These are phyloP conservation scores for Phaeophleospora eucalypticola DNA, from an alignment of 2,329 filamentous ascomycete species.

Conservation along the genomic window DNA sequence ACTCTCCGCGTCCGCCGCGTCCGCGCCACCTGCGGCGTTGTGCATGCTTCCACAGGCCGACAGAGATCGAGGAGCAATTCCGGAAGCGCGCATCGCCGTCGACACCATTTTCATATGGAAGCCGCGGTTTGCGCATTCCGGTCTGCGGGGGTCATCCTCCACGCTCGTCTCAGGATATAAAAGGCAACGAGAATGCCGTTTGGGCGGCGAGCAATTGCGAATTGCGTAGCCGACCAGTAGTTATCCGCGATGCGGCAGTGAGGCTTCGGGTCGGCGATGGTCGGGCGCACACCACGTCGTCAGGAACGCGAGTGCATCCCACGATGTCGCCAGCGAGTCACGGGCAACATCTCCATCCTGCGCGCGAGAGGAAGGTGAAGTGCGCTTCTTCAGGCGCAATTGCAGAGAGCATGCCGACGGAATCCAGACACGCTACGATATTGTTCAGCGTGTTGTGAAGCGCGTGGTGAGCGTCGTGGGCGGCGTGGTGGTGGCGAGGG, in stretches of 20 bases:
- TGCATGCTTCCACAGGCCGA: too few relatives aligned
- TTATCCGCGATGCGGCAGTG: not conserved
- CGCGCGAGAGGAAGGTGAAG: not conserved
- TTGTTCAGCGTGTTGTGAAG: not conserved
- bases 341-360: not conserved
- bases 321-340: conserved; percentile 2
- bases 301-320: conserved; percentile 3
- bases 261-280: conserved; percentile 1
- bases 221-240: not conserved
- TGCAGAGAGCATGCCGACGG: not conserved
- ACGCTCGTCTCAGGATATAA: not conserved
- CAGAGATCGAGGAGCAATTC: too few relatives aligned
- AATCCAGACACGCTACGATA: not conserved
- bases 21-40: not conserved
- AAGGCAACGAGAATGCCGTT: not conserved
- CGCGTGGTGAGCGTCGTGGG: not conserved
- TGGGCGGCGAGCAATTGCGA: not conserved
- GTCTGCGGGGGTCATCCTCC: not conserved
- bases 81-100: not conserved
- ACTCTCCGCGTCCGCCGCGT: not conserved
- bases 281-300: conserved; percentile 3
- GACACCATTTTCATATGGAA: not conserved
- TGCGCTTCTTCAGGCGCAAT: not conserved
- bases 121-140: not conserved
- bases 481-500: too few relatives aligned